A percentile compares a stretch with the other conserved stretches of the same genome.
These are phyloP conservation scores for Fusarium mundagurra DNA, from an alignment of 2,329 filamentous ascomycete genomes.

Conservation along the genomic window DNA sequence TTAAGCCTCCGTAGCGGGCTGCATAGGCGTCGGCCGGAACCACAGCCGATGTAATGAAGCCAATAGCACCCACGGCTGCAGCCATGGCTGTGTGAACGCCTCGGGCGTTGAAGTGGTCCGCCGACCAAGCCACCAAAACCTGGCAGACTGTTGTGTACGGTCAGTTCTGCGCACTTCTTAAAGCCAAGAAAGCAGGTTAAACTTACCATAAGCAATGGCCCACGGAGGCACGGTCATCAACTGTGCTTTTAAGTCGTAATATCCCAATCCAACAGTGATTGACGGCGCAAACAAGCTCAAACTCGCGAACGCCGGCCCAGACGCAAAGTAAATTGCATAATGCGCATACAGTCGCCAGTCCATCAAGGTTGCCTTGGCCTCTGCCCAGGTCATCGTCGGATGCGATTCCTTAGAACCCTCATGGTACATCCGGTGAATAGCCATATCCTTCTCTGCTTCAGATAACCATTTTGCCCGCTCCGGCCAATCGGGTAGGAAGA, in stretches of 20 bases:
- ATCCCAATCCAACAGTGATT: conserved; percentile 65
- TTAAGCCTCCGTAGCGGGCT: conserved; percentile 74
- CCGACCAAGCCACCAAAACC: conserved; percentile 63
- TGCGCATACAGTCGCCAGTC: conserved; percentile 75
- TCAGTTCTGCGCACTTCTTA: not conserved
- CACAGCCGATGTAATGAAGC: conserved; percentile 70
- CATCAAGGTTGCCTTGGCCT: conserved; percentile 74
- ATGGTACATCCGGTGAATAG: conserved; percentile 53
- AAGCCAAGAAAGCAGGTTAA: not conserved
- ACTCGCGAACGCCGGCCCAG: conserved; percentile 66
- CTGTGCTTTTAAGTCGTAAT: conserved; percentile 64
- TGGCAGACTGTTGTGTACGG: conserved; percentile 47
- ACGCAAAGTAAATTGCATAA: conserved; percentile 64
- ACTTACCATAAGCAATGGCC: conserved; percentile 64
- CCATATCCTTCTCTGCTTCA: conserved; percentile 67
- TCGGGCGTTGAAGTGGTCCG: conserved; percentile 68
- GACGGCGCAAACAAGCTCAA: conserved; percentile 71
- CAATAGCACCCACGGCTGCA: conserved; percentile 56
- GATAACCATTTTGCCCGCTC: conserved; percentile 72
- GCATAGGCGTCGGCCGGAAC: conserved; percentile 69
- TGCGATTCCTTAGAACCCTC: conserved; percentile 67
- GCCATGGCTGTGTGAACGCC: conserved; percentile 56
- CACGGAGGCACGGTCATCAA: conserved; percentile 75
- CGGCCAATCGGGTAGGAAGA: conserved; percentile 75
- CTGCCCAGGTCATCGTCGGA: conserved; percentile 69